These are phyloP conservation scores for Cladorrhinum sp. DNA, from an alignment of 2,329 filamentous ascomycete species.

Conservation along the genomic window DNA sequence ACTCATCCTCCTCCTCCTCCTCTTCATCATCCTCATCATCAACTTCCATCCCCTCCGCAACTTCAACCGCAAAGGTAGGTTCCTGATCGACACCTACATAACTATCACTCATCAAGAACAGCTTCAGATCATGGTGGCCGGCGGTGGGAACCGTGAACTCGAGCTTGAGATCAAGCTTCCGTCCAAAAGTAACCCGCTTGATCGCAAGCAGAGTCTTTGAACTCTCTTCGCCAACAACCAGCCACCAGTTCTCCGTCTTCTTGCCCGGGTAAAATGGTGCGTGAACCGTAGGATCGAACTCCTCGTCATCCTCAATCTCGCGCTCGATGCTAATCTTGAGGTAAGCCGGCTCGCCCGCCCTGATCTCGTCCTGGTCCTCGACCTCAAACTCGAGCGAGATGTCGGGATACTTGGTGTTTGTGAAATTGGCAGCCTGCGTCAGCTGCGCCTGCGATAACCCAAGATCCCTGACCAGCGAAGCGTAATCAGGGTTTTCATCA, in stretches of 20 bases:
- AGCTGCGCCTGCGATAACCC: conserved; percentile 79
- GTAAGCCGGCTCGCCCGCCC: conserved; percentile 75
- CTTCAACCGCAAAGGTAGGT: conserved; percentile 78
- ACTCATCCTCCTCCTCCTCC: conserved; percentile 45
- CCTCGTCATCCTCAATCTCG: conserved; percentile 69
- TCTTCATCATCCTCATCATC: conserved; percentile 83
- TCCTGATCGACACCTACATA: conserved; percentile 98
- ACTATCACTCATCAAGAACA: conserved; percentile 95
- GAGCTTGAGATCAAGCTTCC: conserved; percentile 71
- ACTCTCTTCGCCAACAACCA: conserved; percentile 90
- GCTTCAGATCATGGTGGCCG: conserved; percentile 81
- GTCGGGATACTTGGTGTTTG: conserved; percentile 94
- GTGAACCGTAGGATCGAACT: conserved; percentile 80
- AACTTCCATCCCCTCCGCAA: conserved; percentile 91
- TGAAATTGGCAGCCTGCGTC: conserved; percentile 86
- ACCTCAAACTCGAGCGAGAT: conserved; percentile 87
- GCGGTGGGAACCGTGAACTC: conserved; percentile 85
- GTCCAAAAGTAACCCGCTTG: conserved; percentile 86
- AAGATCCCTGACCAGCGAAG: conserved; percentile 71
- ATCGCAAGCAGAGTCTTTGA: conserved; percentile 86
- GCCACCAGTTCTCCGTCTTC: conserved; percentile 98
- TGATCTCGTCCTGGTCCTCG: conserved; percentile 75
- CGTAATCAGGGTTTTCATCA: conserved; percentile 81
- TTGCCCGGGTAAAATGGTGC: conserved; percentile 89
- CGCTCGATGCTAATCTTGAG: conserved; percentile 82